Evolutionary conservation across 1,284 basidiomycete species (phyloP), one percentile per base, ranked within the genome.

Genomic region (Xerocomus amazonicus): DNA sequence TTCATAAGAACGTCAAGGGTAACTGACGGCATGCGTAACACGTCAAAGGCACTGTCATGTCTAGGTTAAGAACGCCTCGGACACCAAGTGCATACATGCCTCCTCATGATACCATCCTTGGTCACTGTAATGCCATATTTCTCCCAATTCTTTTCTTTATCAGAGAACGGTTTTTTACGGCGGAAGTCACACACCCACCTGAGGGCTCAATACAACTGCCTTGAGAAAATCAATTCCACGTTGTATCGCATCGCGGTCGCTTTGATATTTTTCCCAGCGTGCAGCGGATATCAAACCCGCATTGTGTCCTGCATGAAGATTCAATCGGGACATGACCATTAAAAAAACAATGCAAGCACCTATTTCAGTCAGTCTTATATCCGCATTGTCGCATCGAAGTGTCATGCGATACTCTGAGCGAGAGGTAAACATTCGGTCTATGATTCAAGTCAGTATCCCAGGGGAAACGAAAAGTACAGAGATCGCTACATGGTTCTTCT

Each of bases 341-440:
- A 29, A 1, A 27, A 26, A 40, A 48, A 19, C n/a, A 38, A 49
- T 10, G 9, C 6, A 16, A 44, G 23, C 34, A 81, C 87, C 90
- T 63, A 83, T 83, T 56, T 79, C 77, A 0, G 92, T 95, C 47
- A 96, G 70, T 32, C 92, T 77, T 47, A 82, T 47, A 69, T 95
- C 92, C 2, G 92, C 92, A 56, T 96, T 95, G 69, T 96, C 92
- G 45, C 88, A 85, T 40, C 92, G 76, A 38, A 94, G 77, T 0
- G 86, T 85, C 78, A 96, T 84, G 27, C 92, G 80, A 62, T 92
- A 96, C 61, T 96, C 92, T 31, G 88, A 90, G 40, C 92, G 78
- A 17, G 89, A 89, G 0, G 92, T 95, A 66, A 95, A 95, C 91
- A 95, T 94, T 33, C 92, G 86, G 60, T 95, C 90, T 92, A 56